These are phyloP conservation scores for Phytophthora uliginosa DNA, from an alignment of 352 stramenopile genomes.

Conservation along the genomic window DNA sequence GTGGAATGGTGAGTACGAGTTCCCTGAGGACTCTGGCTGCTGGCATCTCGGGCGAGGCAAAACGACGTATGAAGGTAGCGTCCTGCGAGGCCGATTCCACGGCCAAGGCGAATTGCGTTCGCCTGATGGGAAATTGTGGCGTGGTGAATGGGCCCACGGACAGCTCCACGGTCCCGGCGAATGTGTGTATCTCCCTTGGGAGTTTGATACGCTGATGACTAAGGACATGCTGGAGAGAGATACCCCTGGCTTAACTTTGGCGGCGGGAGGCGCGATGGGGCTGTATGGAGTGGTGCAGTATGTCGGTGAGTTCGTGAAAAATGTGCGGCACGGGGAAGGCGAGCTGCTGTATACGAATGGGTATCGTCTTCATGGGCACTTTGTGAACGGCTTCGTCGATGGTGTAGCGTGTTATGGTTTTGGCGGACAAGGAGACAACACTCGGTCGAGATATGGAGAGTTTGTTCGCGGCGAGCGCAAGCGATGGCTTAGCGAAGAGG, in stretches of 20 bases:
- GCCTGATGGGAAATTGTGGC: slow-evolving; percentile 67
- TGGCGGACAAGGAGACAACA: slow-evolving; percentile 28
- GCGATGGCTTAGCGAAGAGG: slow-evolving; percentile 67
- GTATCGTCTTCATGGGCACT: slow-evolving; percentile 52
- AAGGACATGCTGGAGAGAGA: slow-evolving; percentile 43
- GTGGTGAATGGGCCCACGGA: slow-evolving; percentile 59
- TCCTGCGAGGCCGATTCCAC: slow-evolving; percentile 74
- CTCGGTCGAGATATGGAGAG: slow-evolving; percentile 44
- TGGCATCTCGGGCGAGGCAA: slow-evolving; percentile 69
- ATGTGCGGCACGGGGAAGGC: slow-evolving; percentile 61
- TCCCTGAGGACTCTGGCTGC: slow-evolving; percentile 60
- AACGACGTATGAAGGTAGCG: slow-evolving; percentile 62
- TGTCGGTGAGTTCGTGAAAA: slow-evolving; percentile 54
- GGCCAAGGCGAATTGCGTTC: slow-evolving; percentile 61
- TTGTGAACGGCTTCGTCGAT: slow-evolving; percentile 55
- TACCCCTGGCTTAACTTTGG: slow-evolving; percentile 6
- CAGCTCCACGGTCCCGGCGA: slow-evolving; percentile 61
- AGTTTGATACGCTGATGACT: slow-evolving; percentile 47
- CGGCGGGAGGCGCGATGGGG: slow-evolving; percentile 22
- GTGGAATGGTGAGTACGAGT: slow-evolving; percentile 75
- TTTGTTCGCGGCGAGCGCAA: slow-evolving; percentile 48
- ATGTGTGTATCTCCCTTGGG: slow-evolving; percentile 61
- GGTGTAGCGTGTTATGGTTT: slow-evolving; percentile 61
- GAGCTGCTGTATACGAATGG: slow-evolving; percentile 70
- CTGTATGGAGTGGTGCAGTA: slow-evolving; percentile 73